Evolutionary conservation across 805 yeast genomes (phyloP).

Genomic region (Metschnikowia henanensis): DNA sequence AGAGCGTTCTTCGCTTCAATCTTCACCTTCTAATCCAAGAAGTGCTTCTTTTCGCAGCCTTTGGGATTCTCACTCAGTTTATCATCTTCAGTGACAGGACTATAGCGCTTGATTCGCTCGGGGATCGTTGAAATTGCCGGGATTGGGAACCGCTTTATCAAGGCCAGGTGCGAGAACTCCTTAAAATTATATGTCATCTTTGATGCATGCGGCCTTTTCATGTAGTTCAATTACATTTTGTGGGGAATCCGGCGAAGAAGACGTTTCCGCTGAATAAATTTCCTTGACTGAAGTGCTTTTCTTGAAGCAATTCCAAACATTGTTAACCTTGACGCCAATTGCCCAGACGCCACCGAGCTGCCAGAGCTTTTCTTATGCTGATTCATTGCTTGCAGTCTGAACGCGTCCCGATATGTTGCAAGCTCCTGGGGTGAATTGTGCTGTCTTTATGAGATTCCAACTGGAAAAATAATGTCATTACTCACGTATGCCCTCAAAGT

Average conservation of each 20-base stretch:
- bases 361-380: not conserved
- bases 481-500: no score
- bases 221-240: not conserved
- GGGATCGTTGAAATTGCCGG: not conserved
- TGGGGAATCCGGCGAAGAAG: not conserved
- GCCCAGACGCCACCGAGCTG: not conserved
- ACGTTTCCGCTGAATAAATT: not conserved
- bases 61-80: conserved; percentile 33
- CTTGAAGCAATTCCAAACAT: not conserved
- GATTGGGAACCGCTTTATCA: not conserved
- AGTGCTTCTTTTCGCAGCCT: not conserved
- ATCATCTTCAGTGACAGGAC: not conserved
- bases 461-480: no score
- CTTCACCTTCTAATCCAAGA: not conserved
- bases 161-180: not conserved
- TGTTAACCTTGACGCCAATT: not conserved
- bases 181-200: not conserved
- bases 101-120: not conserved
- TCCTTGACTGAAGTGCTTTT: not conserved
- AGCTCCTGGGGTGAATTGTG: no score
- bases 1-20: not conserved
- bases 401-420: no score
- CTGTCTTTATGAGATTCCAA: no score
- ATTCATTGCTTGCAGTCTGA: no score
- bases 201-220: not conserved